Evolutionary conservation across 441 rosid genomes (phyloP).

Genomic region (Euphorbia neoarborescens): DNA sequence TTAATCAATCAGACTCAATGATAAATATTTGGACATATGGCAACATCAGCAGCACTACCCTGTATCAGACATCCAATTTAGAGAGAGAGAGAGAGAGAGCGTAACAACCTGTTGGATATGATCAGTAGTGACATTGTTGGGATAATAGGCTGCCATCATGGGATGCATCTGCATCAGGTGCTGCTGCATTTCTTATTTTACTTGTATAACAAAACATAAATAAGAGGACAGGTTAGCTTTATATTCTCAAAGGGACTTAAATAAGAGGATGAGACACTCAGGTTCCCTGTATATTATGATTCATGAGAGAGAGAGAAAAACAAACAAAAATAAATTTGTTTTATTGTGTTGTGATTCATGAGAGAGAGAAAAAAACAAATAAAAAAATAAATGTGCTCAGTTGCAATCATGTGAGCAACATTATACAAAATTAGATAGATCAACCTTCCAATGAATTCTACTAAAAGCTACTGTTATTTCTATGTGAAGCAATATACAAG

Average conservation of each 20-base stretch:
- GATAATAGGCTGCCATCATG: slow-evolving; percentile 97
- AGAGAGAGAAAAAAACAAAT: background rate
- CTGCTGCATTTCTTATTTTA: slow-evolving; percentile 63
- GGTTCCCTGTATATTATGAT: slow-evolving; percentile 9
- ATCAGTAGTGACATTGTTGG: slow-evolving; percentile 99
- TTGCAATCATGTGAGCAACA: no score
- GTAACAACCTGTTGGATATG: slow-evolving; percentile 84
- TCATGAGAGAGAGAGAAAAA: background rate
- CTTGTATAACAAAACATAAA: slow-evolving; percentile 9
- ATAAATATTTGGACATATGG: no score
- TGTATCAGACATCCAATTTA: background rate
- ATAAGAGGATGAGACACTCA: slow-evolving; percentile 7
- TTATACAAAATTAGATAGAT: no score
- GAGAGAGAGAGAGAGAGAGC: background rate
- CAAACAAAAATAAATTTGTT: background rate
- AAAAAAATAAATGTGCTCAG: no score
- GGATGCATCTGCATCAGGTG: slow-evolving; percentile 99
- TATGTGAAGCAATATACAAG: no score
- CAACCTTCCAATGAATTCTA: no score
- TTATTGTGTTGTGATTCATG: background rate
- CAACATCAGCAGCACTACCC: no score
- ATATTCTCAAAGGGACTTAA: slow-evolving; percentile 6
- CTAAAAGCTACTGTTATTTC: no score
- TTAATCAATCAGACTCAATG: no score
- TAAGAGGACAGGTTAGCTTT: slow-evolving; percentile 26